phyloP scores from a whole-genome alignment of 1,284 basidiomycete species.

The Ceratobasidium sp. region DNA sequence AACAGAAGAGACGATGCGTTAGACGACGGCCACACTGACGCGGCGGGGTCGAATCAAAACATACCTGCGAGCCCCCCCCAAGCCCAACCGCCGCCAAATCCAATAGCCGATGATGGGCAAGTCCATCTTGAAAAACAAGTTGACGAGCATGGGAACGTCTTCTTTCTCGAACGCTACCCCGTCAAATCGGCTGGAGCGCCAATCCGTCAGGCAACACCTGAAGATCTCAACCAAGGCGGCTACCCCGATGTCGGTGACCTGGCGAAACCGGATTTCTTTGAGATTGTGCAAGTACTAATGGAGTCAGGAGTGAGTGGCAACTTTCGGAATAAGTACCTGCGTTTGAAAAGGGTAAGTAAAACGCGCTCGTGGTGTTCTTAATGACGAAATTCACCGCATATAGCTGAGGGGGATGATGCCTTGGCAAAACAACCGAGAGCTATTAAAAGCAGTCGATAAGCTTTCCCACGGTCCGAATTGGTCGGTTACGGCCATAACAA shows the following conservation, averaged over 20 bases:
- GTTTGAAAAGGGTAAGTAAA: constrained; percentile 1
- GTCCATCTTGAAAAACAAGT: background rate
- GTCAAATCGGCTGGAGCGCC: background rate
- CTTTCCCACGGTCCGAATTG: background rate
- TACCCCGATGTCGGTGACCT: constrained; percentile 8
- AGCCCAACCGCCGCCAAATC: too few species aligned
- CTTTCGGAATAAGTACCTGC: background rate
- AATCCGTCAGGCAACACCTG: background rate
- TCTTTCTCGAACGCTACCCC: background rate
- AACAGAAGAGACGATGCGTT: too few species aligned
- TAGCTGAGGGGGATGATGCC: background rate
- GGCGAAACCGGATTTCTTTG: background rate
- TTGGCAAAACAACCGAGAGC: background rate
- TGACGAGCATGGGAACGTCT: background rate
- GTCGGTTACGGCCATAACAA: constrained; percentile 35
- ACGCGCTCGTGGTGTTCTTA: too few species aligned
- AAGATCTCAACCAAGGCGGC: background rate
- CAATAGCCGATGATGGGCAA: background rate
- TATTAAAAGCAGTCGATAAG: constrained; percentile 14
- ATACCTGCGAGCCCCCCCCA: too few species aligned
- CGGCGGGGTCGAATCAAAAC: too few species aligned
- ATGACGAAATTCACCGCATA: too few species aligned
- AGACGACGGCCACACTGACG: too few species aligned
- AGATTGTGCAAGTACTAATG: constrained; percentile 2
- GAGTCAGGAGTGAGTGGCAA: background rate